These are phyloP conservation scores for Chalciporus chontae DNA, from an alignment of 768 basidiomycete genomes.

Conservation along the genomic window DNA sequence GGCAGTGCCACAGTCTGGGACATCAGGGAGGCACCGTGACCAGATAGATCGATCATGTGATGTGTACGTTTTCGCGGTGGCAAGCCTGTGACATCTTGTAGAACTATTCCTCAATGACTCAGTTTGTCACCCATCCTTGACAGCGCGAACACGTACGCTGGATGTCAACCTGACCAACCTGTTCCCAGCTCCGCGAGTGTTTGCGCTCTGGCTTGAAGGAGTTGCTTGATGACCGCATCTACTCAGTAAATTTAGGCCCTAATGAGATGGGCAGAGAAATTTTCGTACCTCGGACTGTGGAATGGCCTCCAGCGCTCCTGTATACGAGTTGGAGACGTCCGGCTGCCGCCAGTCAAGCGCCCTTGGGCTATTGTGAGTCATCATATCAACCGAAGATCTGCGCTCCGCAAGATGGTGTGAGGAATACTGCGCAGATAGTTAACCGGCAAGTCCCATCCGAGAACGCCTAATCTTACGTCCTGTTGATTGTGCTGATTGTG, in stretches of 20 bases:
- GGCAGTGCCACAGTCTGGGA: conserved; percentile 54
- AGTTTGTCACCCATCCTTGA: conserved; percentile 11
- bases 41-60: conserved; percentile 59
- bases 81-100: conserved; percentile 50
- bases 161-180: conserved; percentile 36
- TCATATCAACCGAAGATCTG: conserved; percentile 30
- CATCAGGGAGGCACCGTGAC: conserved; percentile 48
- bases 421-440: conserved; percentile 25
- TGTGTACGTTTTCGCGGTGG: conserved; percentile 61
- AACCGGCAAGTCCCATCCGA: conserved; percentile 16
- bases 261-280: conserved; percentile 8
- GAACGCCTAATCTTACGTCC: conserved; percentile 28
- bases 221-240: conserved; percentile 38
- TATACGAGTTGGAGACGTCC: conserved; percentile 30
- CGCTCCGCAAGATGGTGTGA: conserved; percentile 34
- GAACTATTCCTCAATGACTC: conserved; percentile 16
- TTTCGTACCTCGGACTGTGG: conserved; percentile 33
- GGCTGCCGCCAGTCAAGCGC: conserved; percentile 32
- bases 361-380: conserved; percentile 34
- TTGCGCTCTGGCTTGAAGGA: conserved; percentile 46
- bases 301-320: conserved; percentile 27
- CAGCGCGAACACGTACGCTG: conserved; percentile 20
- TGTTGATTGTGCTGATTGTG: conserved; percentile 29
- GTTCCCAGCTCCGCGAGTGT: conserved; percentile 64
- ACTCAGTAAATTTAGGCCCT: conserved; percentile 30